Conservation (phyloP, 2,329 filamentous ascomycete genomes). For the Pyrenochaeta sp. region DNA sequence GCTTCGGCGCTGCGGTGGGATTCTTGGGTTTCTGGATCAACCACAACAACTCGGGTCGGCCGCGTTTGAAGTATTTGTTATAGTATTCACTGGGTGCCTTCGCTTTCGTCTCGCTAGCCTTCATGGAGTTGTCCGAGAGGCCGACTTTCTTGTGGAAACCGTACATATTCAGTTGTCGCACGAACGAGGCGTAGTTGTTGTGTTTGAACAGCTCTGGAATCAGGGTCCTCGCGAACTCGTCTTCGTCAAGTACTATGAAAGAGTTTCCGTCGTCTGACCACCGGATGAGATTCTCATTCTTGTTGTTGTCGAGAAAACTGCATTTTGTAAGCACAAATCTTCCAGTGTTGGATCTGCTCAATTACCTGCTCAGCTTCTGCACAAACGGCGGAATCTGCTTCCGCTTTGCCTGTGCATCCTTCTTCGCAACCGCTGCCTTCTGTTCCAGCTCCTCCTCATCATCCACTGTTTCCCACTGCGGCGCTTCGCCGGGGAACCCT, state of each 20-base stretch:
- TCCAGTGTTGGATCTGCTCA: background rate
- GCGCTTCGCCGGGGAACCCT: constrained; percentile 49
- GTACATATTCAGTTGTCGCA: constrained; percentile 71
- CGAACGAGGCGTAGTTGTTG: constrained; percentile 80
- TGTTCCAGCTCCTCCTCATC: constrained; percentile 82
- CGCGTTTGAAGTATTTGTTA: constrained; percentile 94
- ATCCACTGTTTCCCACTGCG: constrained; percentile 61
- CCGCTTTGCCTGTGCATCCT: constrained; percentile 85
- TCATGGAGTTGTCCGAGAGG: constrained; percentile 97
- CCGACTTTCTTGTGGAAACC: constrained; percentile 64
- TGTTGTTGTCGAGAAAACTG: constrained; percentile 91
- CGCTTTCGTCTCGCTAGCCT: constrained; percentile 93
- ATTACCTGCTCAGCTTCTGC: constrained; percentile 93
- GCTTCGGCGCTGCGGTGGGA: constrained; percentile 59
- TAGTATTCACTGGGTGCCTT: constrained; percentile 99
- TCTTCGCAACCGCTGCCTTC: constrained; percentile 80
- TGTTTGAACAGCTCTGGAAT: constrained; percentile 81
- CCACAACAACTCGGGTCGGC: constrained; percentile 91
- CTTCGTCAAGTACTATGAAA: constrained; percentile 95
- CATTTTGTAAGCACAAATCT: constrained; percentile 15
- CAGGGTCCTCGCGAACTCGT: constrained; percentile 78
- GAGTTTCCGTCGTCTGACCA: constrained; percentile 98
- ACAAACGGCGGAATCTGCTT: constrained; percentile 98
- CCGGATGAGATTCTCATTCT: constrained; percentile 92
- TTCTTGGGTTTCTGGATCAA: constrained; percentile 95